phyloP scores from a whole-genome alignment of 2,329 filamentous ascomycete species.

The Alternaria consortialis region DNA sequence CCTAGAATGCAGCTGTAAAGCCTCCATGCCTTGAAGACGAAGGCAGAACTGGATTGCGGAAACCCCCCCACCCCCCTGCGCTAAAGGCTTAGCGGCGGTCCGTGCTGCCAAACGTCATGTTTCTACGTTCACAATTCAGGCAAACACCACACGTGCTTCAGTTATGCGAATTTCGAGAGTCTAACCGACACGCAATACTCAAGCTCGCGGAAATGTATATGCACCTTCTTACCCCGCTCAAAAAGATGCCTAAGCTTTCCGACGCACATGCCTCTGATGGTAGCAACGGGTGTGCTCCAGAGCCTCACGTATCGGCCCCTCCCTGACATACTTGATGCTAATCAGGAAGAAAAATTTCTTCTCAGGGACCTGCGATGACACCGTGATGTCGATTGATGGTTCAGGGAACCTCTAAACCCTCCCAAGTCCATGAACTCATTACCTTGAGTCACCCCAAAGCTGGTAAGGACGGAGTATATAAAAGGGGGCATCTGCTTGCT shows the following conservation, averaged over 20 bases:
- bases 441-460: neutral
- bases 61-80: neutral
- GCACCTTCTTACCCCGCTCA: neutral
- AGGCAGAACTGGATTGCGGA: neutral
- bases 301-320: neutral
- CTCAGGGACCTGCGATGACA: neutral
- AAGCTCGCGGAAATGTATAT: neutral
- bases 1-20: neutral
- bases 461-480: constrained; percentile 3
- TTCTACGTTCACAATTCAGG: neutral
- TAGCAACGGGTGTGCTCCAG: neutral
- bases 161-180: neutral
- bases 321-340: neutral
- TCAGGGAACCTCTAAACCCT: neutral
- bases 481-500: neutral
- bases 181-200: neutral
- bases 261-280: neutral
- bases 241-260: neutral
- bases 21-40: neutral
- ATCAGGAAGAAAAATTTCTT: neutral
- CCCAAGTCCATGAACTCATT: neutral
- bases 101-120: neutral
- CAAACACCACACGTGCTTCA: neutral
- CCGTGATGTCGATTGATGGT: neutral
- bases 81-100: neutral